phyloP scores from a whole-genome alignment of 768 basidiomycete species.

The Kwoniella pini region DNA sequence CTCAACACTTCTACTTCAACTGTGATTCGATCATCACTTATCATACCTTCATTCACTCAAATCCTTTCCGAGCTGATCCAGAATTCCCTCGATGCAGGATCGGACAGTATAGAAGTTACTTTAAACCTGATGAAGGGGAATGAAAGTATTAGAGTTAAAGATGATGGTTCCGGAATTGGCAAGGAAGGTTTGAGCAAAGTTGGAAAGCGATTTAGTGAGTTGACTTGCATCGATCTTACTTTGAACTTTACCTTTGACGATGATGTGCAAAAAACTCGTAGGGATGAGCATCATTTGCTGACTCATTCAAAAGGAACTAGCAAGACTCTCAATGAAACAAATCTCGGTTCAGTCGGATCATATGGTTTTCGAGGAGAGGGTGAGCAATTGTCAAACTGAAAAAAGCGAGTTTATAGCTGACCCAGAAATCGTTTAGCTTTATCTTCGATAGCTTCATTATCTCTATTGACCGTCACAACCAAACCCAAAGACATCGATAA shows the following conservation, averaged over 20 bases:
- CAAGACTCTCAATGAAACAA: slow-evolving; percentile 14
- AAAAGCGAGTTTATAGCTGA: background rate
- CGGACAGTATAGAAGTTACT: slow-evolving; percentile 68
- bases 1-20: slow-evolving; percentile 66
- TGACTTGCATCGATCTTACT: too few species aligned
- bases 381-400: slow-evolving; percentile 42
- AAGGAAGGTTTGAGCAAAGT: slow-evolving; percentile 64
- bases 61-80: slow-evolving; percentile 83
- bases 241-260: too few species aligned
- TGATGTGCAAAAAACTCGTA: background rate
- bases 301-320: slow-evolving; percentile 15
- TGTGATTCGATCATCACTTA: slow-evolving; percentile 76
- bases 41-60: slow-evolving; percentile 77
- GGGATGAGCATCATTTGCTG: background rate
- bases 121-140: slow-evolving; percentile 64
- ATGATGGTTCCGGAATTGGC: slow-evolving; percentile 77
- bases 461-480: slow-evolving; percentile 77
- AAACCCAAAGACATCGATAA: slow-evolving; percentile 66
- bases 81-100: slow-evolving; percentile 82
- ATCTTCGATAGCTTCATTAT: slow-evolving; percentile 77
- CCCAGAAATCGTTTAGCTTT: background rate
- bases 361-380: slow-evolving; percentile 97
- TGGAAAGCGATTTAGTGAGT: slow-evolving; percentile 71
- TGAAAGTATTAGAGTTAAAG: slow-evolving; percentile 82
- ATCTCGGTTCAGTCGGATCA: slow-evolving; percentile 52